Evolutionary conservation across 108 stramenopile species (phyloP), one percentile per base, ranked within the genome.

Genomic region (Aureococcus anophagefferens): DNA sequence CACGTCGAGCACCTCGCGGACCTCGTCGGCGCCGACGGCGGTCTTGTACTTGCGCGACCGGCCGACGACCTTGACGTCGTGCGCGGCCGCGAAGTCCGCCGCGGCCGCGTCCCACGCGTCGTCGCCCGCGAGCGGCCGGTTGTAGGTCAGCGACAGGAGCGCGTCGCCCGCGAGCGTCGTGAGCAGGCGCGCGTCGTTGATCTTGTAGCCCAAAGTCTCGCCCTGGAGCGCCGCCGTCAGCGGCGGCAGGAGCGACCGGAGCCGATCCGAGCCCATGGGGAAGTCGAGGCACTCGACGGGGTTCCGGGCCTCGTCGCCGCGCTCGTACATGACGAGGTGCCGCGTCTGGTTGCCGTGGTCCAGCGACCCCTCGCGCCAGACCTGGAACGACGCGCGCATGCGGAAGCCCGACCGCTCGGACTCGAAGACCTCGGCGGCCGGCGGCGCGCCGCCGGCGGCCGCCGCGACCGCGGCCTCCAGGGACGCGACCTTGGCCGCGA

Each of bases 151-250:
- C 13, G 31, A 28, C 5, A 71, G 7, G 21, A 71, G 29, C 31
- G 71, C 29, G 15, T 71, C 33, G 31, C 18, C 33, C 17, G 11
- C 1, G 62, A 63, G 30, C 62, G 71, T 71, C 35, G 71, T 71
- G 14, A 71, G 31, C 62, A 71, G 63, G 9, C 71, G 51, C 15
- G 63, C 71, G 62, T 71, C 71, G 63, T 32, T 63, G 28, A 71
- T 32, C 62, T 35, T 45, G 28, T 29, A 13, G 3, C 62, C 30
- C 31, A 71, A 14, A 0, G 33, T 14, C 44, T 11, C 33, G 5
- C 16, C 17, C 29, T 71, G 17, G 25, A 71, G 4, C 15, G 29
- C 31, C 25, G n/a, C 46, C 62, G 0, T 7, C 29, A 71, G 11
- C 35, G 0, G 30, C 28, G 51, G 51, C 51, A 59, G 4, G 21